Percentiles rank a stretch among this genome's conserved stretches.
Evolutionary conservation across 768 basidiomycete species (phyloP).

Genomic region (Dioszegia crocea): DNA sequence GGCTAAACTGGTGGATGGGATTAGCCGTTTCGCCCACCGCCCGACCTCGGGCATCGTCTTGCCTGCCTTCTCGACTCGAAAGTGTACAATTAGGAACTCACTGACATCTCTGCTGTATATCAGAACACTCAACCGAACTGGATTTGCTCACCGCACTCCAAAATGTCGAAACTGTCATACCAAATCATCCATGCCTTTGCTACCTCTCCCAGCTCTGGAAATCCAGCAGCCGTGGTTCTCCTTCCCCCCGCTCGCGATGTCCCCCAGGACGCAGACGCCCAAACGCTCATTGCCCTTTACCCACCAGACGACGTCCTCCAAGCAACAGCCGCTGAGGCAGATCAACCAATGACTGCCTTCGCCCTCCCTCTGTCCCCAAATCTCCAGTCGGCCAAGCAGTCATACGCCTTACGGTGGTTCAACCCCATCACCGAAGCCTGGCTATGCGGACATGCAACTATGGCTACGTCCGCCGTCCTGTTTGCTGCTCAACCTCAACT

Average conservation of each 20-base stretch:
- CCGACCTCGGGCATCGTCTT: no score
- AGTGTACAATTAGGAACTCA: no score
- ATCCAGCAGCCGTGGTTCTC: conserved; percentile 24
- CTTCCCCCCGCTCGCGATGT: background rate
- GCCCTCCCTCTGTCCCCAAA: conserved; percentile 4
- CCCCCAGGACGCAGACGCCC: background rate
- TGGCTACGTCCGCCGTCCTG: conserved; percentile 15
- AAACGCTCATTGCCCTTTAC: background rate
- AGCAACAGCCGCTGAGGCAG: conserved; percentile 1
- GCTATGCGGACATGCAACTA: conserved; percentile 26
- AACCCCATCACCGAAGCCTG: conserved; percentile 13
- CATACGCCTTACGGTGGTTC: conserved; percentile 23
- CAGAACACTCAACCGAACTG: no score
- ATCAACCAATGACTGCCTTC: conserved; percentile 23
- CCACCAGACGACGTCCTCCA: conserved; percentile 10
- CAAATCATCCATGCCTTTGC: conserved; percentile 18
- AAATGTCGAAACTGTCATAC: background rate
- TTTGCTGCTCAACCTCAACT: background rate
- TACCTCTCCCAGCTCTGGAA: conserved; percentile 8
- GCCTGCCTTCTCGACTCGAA: no score
- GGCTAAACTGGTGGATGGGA: no score
- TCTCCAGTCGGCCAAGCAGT: background rate
- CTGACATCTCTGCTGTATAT: no score
- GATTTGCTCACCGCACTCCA: background rate
- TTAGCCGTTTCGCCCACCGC: no score